phyloP scores from a whole-genome alignment of 768 basidiomycete species.

The Xerocomus potaroensis region DNA sequence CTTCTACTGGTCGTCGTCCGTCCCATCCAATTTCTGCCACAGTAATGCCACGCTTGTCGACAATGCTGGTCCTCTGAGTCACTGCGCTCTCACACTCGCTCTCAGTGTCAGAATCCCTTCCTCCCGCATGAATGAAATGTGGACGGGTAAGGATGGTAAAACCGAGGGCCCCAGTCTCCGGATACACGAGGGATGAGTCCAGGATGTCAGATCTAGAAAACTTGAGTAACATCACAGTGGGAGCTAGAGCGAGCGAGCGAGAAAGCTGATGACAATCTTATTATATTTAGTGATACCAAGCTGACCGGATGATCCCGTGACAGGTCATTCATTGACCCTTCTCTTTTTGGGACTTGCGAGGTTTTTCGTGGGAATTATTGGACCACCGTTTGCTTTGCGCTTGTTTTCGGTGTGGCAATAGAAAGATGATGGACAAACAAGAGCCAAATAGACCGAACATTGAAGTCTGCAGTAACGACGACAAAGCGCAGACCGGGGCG shows the following conservation, averaged over 20 bases:
- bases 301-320: neutral
- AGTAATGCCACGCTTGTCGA: conserved; percentile 37
- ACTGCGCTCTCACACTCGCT: conserved; percentile 21
- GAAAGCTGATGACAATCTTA: neutral
- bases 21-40: conserved; percentile 52
- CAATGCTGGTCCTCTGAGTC: conserved; percentile 41
- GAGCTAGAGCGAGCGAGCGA: neutral
- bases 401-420: conserved; percentile 29
- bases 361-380: conserved; percentile 4
- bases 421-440: conserved; percentile 28
- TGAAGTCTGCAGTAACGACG: conserved; percentile 27
- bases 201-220: conserved; percentile 57
- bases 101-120: conserved; percentile 29
- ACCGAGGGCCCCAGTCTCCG: conserved; percentile 44
- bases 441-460: conserved; percentile 27
- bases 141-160: conserved; percentile 47
- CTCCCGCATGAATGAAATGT: conserved; percentile 26
- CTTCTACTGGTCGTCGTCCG: conserved; percentile 46
- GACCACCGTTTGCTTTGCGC: conserved; percentile 25
- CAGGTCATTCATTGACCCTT: neutral
- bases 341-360: neutral
- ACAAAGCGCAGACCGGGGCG: conserved; percentile 27
- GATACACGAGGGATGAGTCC: conserved; percentile 50
- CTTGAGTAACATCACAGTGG: conserved; percentile 48
- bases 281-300: neutral